Evolutionary conservation across 164 flowering plant genomes (phyloP).

Genomic region (Chimonanthus salicifolius): DNA sequence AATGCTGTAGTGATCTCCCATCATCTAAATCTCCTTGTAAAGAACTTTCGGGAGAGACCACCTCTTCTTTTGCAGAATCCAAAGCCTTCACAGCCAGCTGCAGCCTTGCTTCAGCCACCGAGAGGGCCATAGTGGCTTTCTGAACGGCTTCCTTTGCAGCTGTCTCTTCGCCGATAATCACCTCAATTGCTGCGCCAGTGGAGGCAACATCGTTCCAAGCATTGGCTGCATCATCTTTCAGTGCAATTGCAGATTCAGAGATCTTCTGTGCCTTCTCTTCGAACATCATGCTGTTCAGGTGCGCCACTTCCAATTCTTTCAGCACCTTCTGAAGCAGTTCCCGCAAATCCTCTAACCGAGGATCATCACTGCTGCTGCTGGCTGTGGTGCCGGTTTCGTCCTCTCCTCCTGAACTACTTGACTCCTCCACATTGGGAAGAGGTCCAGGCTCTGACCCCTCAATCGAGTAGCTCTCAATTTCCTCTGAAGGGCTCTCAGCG

Average conservation of each 20-base stretch:
- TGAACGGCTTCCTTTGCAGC: constrained; percentile 75
- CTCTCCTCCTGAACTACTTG: constrained; percentile 21
- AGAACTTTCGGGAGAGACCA: constrained; percentile 23
- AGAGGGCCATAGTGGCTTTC: constrained; percentile 78
- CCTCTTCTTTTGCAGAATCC: constrained; percentile 24
- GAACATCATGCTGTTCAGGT: constrained; percentile 72
- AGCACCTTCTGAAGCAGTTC: constrained; percentile 63
- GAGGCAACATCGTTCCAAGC: constrained; percentile 64
- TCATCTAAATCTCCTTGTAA: constrained; percentile 22
- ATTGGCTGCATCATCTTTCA: constrained; percentile 67
- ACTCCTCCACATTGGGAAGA: constrained; percentile 9
- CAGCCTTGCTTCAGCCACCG: constrained; percentile 87
- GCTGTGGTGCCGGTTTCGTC: constrained; percentile 14
- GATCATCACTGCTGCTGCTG: constrained; percentile 12
- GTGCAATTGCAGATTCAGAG: constrained; percentile 85
- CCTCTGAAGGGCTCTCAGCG: constrained; percentile 24
- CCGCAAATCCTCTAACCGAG: constrained; percentile 59
- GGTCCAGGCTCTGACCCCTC: constrained; percentile 1
- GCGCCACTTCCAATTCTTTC: constrained; percentile 78
- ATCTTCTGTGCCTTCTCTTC: constrained; percentile 90
- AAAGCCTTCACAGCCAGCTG: constrained; percentile 52
- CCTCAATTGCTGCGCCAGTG: constrained; percentile 44
- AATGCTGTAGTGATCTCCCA: constrained; percentile 19
- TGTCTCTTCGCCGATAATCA: constrained; percentile 51
- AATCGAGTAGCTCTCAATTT: not conserved